Base-by-base conservation (phyloP, 2,329 filamentous ascomycete genomes). In the Aspergillus sp. region DNA sequence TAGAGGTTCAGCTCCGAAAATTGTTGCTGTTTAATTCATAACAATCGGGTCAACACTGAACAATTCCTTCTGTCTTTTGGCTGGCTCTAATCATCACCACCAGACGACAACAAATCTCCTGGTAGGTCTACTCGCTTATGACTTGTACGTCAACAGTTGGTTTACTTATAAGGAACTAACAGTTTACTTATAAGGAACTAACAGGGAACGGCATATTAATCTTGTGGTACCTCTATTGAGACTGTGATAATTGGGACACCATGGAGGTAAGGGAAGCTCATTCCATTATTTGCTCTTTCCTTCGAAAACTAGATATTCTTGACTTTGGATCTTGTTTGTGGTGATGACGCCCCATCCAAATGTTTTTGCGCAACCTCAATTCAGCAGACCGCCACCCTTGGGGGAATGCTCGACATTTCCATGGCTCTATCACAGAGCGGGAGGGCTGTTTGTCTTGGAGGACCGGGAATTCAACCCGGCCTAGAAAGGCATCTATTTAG, bases 201-300 rank as follows among this genome's bases (percentile, higher is more conserved):
- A 30, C 26, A 43, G 47, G 34, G 34, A 30, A 18, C 38, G 18
- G 22, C 7, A 7, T 20, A n/a, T 12, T 15, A 38, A 55, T 48
- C 34, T 17, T 30, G 42, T 26, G 30, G 8, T 4, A 30, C 34
- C 18, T 54, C 6, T 36, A 15, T 26, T 20, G 34, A 12, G 7
- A 18, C 26, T 22, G 32, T 34, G 22, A 36, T 36, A 41, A 30
- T 17, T 11, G 26, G 36, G 15, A 55, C 53, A 18, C 51, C 11
- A 60, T 60, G 58, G 58, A 60, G 55, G 58, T 60, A 60, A 60
- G 58, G 22, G 45, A 5, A 36, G 32, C 18, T 17, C 41, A 36
- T 49, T 53, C 54, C 18, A 7, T 38, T 44, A 24, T 38, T 20
- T 49, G 15, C 30, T 51, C 11, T 30, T 15, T 42, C 9, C 24